Base-by-base conservation (phyloP, 176 grass and related monocot species). In the Avena eriantha region DNA sequence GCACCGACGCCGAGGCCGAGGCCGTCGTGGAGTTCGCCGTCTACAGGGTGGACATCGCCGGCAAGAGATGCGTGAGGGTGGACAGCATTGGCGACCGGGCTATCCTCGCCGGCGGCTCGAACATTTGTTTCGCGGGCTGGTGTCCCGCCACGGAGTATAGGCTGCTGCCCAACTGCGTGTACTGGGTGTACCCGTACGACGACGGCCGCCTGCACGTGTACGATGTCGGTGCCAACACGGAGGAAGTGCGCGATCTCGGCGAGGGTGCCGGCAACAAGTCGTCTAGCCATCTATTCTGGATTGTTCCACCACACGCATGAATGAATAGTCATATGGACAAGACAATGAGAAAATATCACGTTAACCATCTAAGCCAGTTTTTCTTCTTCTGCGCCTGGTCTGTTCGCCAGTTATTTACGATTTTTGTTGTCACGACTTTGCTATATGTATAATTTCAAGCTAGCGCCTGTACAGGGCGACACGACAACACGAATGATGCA, bases 41-140 rank as follows among this genome's bases (percentile, higher is more conserved):
- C 21, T 67, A 85, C 59, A 68, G n/a, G 73, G 50, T 85, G 31
- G 83, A 85, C 9, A 2, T 77, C 24, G 22, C 61, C 33, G 67
- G 36, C 6, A n/a, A 7, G 18, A 39, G 36, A 17, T 5, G 8
- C 1, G 11, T 82, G 11, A 24, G 48, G 21, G 80, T 71, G 49
- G 33, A 16, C 1, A 26, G 49, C 49, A 18, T 82, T 31, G 80
- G 80, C 57, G 57, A 60, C n/a, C 59, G 59, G 8, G 59, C 59
- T 22, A 63, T 63, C 59, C 59, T 63, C 10, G 19, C 21, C 12
- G 13, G 12, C 33, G 21, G 39, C 23, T 17, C 43, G 5, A 46
- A 12, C 7, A 3, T 21, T 21, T 22, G 5, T 63, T 41, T 71
- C 33, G 80, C 18, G 3, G 66, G 49, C 19, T 82, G 66, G 80